A percentile compares a stretch with the other conserved stretches of the same genome.
phyloP scores from a whole-genome alignment of 208 protist genomes.

The Leishmania braziliensis region DNA sequence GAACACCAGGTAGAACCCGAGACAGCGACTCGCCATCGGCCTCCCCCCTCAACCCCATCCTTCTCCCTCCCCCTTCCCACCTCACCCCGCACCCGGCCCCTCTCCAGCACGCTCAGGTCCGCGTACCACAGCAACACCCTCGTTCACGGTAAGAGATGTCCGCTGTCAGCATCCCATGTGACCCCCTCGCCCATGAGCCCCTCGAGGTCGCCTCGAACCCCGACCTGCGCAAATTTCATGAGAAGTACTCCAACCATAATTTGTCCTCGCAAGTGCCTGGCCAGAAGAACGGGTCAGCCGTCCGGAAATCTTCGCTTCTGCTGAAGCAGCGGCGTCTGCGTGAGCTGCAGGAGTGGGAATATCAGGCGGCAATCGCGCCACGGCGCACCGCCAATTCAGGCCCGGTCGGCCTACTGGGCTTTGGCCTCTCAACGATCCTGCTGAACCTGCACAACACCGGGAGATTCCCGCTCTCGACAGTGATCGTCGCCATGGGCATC shows the following conservation, averaged over 20 bases:
- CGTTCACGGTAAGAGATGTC: background rate
- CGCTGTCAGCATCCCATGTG: background rate
- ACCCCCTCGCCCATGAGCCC: background rate
- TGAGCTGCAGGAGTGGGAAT: constrained; percentile 13
- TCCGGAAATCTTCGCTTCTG: background rate
- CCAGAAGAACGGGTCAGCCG: background rate
- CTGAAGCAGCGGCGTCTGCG: background rate
- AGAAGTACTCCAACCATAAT: background rate
- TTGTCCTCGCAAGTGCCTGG: background rate
- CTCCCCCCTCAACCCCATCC: too few relatives aligned
- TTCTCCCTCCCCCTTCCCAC: too few relatives aligned
- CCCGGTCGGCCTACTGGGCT: constrained; percentile 48
- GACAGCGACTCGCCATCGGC: too few relatives aligned
- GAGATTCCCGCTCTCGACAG: constrained; percentile 34
- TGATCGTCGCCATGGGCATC: constrained; percentile 45
- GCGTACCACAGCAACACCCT: too few relatives aligned
- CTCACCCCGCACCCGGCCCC: too few relatives aligned
- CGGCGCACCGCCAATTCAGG: constrained; percentile 32
- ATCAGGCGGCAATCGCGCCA: background rate
- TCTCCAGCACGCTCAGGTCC: too few relatives aligned
- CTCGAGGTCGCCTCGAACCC: background rate
- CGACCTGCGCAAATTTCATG: background rate
- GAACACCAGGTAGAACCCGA: too few relatives aligned
- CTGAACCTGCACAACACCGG: constrained; percentile 59
- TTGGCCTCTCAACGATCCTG: constrained; percentile 68